A percentile compares a stretch with the other conserved stretches of the same genome.
phyloP scores from a whole-genome alignment of 2,329 filamentous ascomycete genomes.

The Botrytis tulipae region DNA sequence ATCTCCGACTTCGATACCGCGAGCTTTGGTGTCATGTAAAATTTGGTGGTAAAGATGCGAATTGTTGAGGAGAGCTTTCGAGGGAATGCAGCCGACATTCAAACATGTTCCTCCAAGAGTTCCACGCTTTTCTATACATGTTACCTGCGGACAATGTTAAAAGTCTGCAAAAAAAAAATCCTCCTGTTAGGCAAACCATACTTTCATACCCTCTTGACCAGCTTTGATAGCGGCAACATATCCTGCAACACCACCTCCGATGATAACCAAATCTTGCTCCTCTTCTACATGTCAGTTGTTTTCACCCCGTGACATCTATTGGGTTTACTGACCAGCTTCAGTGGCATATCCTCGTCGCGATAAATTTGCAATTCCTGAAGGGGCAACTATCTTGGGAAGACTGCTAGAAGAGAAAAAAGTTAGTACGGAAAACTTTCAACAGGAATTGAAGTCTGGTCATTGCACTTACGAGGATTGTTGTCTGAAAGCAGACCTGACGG shows the following conservation, averaged over 20 bases:
- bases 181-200: conserved; percentile 42
- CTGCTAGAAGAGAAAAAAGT: conserved; percentile 40
- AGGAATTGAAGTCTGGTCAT: conserved; percentile 22
- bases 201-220: conserved; percentile 95
- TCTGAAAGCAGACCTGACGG: conserved; percentile 56
- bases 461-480: conserved; percentile 50
- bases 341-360: conserved; percentile 61
- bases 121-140: conserved; percentile 98
- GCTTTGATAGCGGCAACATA: conserved; percentile 99
- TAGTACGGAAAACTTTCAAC: conserved; percentile 13
- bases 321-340: conserved; percentile 37
- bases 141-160: conserved; percentile 58
- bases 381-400: conserved; percentile 49
- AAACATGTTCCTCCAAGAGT: conserved; percentile 93
- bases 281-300: conserved; percentile 63
- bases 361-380: conserved; percentile 50
- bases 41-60: conserved; percentile 97
- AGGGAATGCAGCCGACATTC: conserved; percentile 98
- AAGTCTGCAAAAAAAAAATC: not conserved
- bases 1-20: conserved; percentile 95
- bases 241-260: conserved; percentile 95
- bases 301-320: conserved; percentile 46
- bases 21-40: conserved; percentile 93
- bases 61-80: conserved; percentile 99
- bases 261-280: conserved; percentile 96